A percentile compares a stretch with the other conserved stretches of the same genome.
Conservation (phyloP, 2,329 filamentous ascomycete species). For the Fusarium oxysporum region DNA sequence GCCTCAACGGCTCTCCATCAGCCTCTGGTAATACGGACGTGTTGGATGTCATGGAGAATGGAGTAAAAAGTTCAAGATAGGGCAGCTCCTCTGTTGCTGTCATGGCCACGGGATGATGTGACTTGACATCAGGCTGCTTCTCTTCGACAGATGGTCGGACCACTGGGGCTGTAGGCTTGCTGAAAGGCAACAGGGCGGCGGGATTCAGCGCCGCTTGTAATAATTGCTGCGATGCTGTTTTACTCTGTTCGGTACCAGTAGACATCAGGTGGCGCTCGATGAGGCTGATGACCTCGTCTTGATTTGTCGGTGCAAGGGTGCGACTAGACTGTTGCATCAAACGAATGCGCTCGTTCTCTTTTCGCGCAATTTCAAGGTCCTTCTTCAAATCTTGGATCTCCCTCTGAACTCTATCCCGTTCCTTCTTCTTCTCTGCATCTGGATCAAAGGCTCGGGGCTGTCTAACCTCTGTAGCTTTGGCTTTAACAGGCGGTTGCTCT, state of each 20-base stretch:
- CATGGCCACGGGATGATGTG: constrained; percentile 74
- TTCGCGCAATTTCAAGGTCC: constrained; percentile 67
- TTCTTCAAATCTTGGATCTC: constrained; percentile 68
- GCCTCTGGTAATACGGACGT: constrained; percentile 58
- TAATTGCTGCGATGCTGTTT: constrained; percentile 54
- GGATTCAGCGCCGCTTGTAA: constrained; percentile 64
- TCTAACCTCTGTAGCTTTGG: not conserved
- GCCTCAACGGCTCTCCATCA: constrained; percentile 54
- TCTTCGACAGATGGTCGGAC: constrained; percentile 40
- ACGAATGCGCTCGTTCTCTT: constrained; percentile 68
- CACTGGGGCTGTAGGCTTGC: constrained; percentile 49
- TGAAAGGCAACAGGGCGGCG: constrained; percentile 64
- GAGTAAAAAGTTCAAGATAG: constrained; percentile 78
- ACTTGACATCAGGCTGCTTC: constrained; percentile 59
- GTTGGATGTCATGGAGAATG: constrained; percentile 70
- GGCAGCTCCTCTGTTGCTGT: constrained; percentile 73
- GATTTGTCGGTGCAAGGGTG: constrained; percentile 48
- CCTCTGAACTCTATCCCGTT: constrained; percentile 64
- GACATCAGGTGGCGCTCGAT: constrained; percentile 56
- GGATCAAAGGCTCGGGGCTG: constrained; percentile 49
- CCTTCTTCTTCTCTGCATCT: constrained; percentile 61
- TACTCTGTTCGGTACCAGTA: constrained; percentile 45
- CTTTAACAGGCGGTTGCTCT: not conserved
- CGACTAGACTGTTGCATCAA: constrained; percentile 55
- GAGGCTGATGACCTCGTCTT: constrained; percentile 55